Base-by-base conservation (phyloP, 495 filamentous ascomycete species). In the Daldinia childiae region DNA sequence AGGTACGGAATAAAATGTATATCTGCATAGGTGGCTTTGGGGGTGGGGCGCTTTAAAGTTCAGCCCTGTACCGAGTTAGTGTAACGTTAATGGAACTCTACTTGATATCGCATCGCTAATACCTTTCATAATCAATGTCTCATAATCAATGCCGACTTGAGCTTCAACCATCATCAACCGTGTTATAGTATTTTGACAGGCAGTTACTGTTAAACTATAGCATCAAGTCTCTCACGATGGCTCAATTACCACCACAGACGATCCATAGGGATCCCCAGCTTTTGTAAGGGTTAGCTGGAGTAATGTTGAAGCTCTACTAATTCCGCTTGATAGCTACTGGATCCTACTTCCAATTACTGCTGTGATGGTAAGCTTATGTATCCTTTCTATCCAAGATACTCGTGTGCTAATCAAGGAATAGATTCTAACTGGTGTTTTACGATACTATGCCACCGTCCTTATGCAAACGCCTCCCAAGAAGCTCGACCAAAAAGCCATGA, bases 251-350 rank as follows among this genome's bases (percentile, higher is more conserved):
- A 67, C 88, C 91, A 70, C 95, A 99, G 84, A 94, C 93, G 82
- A 98, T 99, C 90, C 92, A 95, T 84, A 83, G 95, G 87, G 95
- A 99, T 94, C 96, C 95, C 73, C 95, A 97, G 79, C 87, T 99
- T 68, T 97, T 98, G 95, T 98, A 81, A 78, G 64, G 56, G 27
- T 57, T 30, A 12, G 48, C 41, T 54, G 32, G 2, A 19, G 3
- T n/a, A 26, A 14, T 39, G 1, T 19, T 5, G 45, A 39, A 58
- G 38, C 57, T 51, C 34, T 65, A 64, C 71, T 72, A 14, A 71
- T 48, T 64, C 51, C 56, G 3, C 30, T 14, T 12, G 9, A 60
- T 62, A 98, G 94, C 82, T 97, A 97, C 84, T 98, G 95, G 95
- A 98, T 99, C 80, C 84, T 99, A 38, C 91, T 98, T 72, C 95